A percentile compares a stretch with the other conserved stretches of the same genome.
These are phyloP conservation scores for Phytopythium aichiense DNA, from an alignment of 352 stramenopile genomes.

Conservation along the genomic window DNA sequence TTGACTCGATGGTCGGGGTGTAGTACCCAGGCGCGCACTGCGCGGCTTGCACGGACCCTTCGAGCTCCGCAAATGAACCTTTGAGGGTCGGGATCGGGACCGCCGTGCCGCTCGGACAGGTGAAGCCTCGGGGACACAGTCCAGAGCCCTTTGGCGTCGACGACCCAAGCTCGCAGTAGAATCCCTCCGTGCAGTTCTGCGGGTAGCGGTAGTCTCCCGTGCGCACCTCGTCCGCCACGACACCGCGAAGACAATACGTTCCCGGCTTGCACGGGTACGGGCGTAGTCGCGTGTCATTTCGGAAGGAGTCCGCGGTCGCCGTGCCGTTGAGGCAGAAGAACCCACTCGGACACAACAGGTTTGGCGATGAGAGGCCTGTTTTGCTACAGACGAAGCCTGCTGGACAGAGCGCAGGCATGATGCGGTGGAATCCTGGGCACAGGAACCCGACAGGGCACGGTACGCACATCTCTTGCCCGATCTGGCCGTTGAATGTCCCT, in stretches of 20 bases:
- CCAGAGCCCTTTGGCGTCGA: conserved; percentile 90
- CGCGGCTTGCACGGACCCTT: conserved; percentile 89
- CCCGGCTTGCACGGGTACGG: conserved; percentile 94
- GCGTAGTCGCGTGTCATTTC: conserved; percentile 95
- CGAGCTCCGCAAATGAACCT: conserved; percentile 89
- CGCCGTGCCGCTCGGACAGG: conserved; percentile 91
- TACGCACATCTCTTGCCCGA: conserved; percentile 86
- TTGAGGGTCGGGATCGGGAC: conserved; percentile 90
- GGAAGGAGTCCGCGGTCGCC: conserved; percentile 91
- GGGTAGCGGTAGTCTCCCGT: conserved; percentile 88
- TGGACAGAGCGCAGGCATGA: conserved; percentile 90
- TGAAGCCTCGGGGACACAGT: conserved; percentile 92
- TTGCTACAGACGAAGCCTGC: conserved; percentile 92
- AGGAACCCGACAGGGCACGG: conserved; percentile 91
- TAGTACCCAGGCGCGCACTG: conserved; percentile 95
- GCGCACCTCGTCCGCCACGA: conserved; percentile 86
- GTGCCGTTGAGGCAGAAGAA: conserved; percentile 96
- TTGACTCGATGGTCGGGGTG: conserved; percentile 95
- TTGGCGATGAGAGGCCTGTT: conserved; percentile 77
- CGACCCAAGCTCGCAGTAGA: conserved; percentile 95
- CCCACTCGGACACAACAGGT: conserved; percentile 91
- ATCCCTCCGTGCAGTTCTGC: conserved; percentile 92
- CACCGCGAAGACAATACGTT: conserved; percentile 95
- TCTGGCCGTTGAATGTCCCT: conserved; percentile 93
- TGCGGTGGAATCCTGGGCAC: conserved; percentile 90